Evolutionary conservation across 805 yeast genomes (phyloP), one percentile per base, ranked within the genome.

Genomic region (Scheffersomyces spartinae): DNA sequence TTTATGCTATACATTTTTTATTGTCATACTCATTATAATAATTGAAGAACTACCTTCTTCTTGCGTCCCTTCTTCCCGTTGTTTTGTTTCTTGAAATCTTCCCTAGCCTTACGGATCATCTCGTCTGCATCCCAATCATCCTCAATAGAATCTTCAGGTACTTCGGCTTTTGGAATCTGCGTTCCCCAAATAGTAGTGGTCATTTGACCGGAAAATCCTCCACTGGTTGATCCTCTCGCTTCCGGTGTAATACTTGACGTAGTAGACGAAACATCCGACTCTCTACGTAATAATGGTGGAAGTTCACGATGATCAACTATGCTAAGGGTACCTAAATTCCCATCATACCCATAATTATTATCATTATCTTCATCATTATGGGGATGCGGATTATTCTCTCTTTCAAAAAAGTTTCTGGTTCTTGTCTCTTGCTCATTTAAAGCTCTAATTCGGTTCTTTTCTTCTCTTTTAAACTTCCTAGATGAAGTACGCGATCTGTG

Each of bases 111-210:
- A 14, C 67, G 49, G 13, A 75, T 56, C 64, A 69, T 55, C 30
- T 68, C 67, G 33, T 54, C 64, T 6, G 64, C 64, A 21, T 67
- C 74, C 42, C 61, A 57, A 20, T 59, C 67, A 29, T 63, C 68
- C 6, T 52, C 61, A 2, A 45, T 35, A n/a, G 37, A 46, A 3
- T 39, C 46, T 3, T 49, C 51, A 34, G 53, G 8, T 47, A 49
- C 17, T 49, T 50, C 64, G 1, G 53, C 37, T 27, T 51, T 58
- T 4, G 64, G 66, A 2, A 72, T 68, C 27, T 52, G 58, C 1
- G 91, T 80, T 0, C 93, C 93, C 93, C 93, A 81, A 3, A 81
- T 72, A 0, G 91, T 75, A 1, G 71, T 67, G 20, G 60, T 55
- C 28, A 43, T 52, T 8, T 47, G 48, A 0, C 39, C 42, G 10